Evolutionary conservation across 1,139 yeast genomes (phyloP).

Genomic region (Candida dubliniensis): DNA sequence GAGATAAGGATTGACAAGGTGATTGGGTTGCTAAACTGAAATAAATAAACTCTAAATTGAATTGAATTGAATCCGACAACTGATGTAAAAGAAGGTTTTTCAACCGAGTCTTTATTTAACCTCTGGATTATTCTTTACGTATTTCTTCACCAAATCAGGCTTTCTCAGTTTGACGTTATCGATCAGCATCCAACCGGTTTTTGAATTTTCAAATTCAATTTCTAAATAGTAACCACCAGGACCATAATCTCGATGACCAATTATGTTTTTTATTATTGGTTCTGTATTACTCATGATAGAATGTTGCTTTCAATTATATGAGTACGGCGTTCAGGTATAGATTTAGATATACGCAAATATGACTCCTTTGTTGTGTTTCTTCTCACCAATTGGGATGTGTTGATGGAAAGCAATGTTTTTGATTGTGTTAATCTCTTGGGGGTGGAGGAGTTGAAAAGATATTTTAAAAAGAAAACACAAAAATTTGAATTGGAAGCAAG

Average conservation of each 20-base stretch:
- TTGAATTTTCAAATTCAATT: constrained; percentile 5
- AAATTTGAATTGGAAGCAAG: too few relatives aligned
- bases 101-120: not conserved
- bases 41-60: not conserved
- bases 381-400: too few relatives aligned
- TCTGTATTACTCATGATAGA: not conserved
- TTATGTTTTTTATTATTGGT: constrained; percentile 2
- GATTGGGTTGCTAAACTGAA: not conserved
- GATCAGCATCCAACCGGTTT: constrained; percentile 6
- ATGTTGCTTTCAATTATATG: not conserved
- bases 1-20: too few relatives aligned
- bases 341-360: too few relatives aligned
- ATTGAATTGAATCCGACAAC: not conserved
- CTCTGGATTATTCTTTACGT: constrained; percentile 4
- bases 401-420: too few relatives aligned
- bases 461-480: too few relatives aligned
- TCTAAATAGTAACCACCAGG: constrained; percentile 7
- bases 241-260: constrained; percentile 6
- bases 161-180: constrained; percentile 4
- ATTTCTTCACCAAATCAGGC: constrained; percentile 5
- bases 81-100: not conserved
- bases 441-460: too few relatives aligned
- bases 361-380: too few relatives aligned
- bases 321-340: too few relatives aligned
- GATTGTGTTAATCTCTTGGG: too few relatives aligned